Evolutionary conservation across 164 flowering plant genomes (phyloP).

Genomic region (Vitis rotundifolia): DNA sequence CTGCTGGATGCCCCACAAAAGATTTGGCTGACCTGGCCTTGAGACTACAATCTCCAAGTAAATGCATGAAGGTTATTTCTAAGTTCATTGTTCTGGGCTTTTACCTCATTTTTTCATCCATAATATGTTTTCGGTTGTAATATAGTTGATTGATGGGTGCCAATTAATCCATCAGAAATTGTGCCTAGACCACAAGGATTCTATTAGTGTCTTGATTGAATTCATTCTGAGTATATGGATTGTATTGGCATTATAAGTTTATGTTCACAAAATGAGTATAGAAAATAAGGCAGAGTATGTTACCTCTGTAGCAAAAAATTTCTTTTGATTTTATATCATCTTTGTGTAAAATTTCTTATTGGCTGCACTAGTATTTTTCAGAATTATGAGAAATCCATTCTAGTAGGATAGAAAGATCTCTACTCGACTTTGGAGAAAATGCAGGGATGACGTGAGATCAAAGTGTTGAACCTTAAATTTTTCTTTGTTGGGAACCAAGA

Average conservation of each 20-base stretch:
- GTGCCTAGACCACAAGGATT: conserved; percentile 10
- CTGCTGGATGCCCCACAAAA: conserved; percentile 6
- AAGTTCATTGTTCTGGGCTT: conserved; percentile 8
- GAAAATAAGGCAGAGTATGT: conserved; percentile 14
- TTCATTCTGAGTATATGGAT: conserved; percentile 17
- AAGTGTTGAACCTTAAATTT: too few relatives aligned
- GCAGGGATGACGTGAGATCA: too few relatives aligned
- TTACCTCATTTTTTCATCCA: conserved; percentile 16
- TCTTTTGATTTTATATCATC: not conserved
- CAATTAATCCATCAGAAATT: conserved; percentile 14
- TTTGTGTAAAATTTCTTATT: not conserved
- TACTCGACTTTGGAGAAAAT: not conserved
- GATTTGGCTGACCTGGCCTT: conserved; percentile 8
- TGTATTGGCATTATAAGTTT: conserved; percentile 9
- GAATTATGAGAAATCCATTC: not conserved
- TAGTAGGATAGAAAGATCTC: not conserved
- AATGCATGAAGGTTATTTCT: conserved; percentile 13
- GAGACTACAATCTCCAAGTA: conserved; percentile 3
- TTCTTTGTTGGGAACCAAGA: too few relatives aligned
- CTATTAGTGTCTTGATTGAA: conserved; percentile 14
- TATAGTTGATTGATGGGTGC: conserved; percentile 22
- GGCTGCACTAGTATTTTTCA: not conserved
- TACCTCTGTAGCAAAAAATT: not conserved
- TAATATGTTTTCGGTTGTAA: conserved; percentile 23
- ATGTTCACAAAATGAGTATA: conserved; percentile 14